Evolutionary conservation across 805 yeast species (phyloP).

Genomic region (Pichia thaimueangensis): DNA sequence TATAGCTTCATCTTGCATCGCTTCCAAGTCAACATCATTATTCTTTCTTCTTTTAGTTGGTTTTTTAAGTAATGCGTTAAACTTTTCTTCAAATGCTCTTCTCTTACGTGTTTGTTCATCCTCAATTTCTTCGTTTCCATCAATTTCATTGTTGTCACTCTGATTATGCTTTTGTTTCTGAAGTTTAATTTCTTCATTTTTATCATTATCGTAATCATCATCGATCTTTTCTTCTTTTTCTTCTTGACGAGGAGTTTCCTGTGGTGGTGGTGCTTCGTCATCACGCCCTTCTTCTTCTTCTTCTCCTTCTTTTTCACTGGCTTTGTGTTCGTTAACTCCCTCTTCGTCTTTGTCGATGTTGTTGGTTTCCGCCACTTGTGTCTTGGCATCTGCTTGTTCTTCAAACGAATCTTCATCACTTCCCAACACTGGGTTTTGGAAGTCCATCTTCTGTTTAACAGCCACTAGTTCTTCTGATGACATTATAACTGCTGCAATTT

Average conservation of each 20-base stretch:
- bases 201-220: background rate
- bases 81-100: conserved; percentile 70
- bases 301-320: background rate
- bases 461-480: background rate
- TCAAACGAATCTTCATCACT: too few relatives aligned
- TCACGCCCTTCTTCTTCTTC: background rate
- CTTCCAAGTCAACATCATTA: conserved; percentile 90
- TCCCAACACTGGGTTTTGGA: background rate
- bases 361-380: background rate
- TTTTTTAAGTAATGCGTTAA: conserved; percentile 70
- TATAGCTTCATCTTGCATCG: conserved; percentile 89
- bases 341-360: background rate
- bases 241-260: background rate
- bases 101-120: conserved; percentile 44
- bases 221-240: background rate
- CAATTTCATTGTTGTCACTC: conserved; percentile 4
- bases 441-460: background rate
- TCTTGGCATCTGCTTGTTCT: too few relatives aligned
- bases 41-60: conserved; percentile 55
- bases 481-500: background rate
- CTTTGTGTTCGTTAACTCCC: background rate
- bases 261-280: background rate
- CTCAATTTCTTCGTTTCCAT: conserved; percentile 18
- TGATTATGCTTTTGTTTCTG: background rate
- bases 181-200: too few relatives aligned